These are phyloP conservation scores for Pascua sp. DNA, from an alignment of 1,284 basidiomycete species.

Conservation along the genomic window DNA sequence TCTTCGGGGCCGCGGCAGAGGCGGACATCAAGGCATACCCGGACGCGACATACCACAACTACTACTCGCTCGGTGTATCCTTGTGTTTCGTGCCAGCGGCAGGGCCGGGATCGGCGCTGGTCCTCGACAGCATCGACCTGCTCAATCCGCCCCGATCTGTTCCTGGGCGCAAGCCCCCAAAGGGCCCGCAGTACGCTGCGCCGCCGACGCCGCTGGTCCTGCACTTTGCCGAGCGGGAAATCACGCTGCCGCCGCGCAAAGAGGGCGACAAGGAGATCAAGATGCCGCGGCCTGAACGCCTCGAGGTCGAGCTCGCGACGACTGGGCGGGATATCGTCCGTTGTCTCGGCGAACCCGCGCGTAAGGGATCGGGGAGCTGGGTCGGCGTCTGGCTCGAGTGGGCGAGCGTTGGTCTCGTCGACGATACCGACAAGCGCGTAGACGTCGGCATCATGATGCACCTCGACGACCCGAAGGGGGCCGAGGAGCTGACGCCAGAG, in stretches of 20 bases:
- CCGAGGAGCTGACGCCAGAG: constrained; percentile 26
- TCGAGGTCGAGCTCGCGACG: constrained; percentile 56
- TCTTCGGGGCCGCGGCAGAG: constrained; percentile 9
- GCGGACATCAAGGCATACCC: constrained; percentile 72
- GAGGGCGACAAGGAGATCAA: constrained; percentile 13
- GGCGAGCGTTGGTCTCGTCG: constrained; percentile 54
- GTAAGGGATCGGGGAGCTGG: constrained; percentile 84
- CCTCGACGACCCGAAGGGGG: constrained; percentile 34
- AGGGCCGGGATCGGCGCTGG: constrained; percentile 42
- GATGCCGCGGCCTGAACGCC: constrained; percentile 42
- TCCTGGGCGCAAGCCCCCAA: background rate
- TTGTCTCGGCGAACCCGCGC: constrained; percentile 71
- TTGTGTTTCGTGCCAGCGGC: constrained; percentile 62
- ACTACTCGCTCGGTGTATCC: constrained; percentile 70
- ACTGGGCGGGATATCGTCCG: constrained; percentile 72
- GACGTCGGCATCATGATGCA: constrained; percentile 41
- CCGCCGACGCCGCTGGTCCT: constrained; percentile 58
- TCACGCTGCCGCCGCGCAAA: constrained; percentile 37
- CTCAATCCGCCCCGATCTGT: constrained; percentile 57
- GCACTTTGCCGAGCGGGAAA: constrained; percentile 53
- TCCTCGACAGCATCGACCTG: constrained; percentile 70
- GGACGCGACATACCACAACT: constrained; percentile 81
- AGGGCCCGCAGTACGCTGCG: constrained; percentile 14
- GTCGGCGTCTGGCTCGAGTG: constrained; percentile 90
- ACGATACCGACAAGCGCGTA: constrained; percentile 5